A percentile compares a stretch with the other conserved stretches of the same genome.
phyloP scores from a whole-genome alignment of 306 rosid species.

The Gynostemma pentaphyllum region DNA sequence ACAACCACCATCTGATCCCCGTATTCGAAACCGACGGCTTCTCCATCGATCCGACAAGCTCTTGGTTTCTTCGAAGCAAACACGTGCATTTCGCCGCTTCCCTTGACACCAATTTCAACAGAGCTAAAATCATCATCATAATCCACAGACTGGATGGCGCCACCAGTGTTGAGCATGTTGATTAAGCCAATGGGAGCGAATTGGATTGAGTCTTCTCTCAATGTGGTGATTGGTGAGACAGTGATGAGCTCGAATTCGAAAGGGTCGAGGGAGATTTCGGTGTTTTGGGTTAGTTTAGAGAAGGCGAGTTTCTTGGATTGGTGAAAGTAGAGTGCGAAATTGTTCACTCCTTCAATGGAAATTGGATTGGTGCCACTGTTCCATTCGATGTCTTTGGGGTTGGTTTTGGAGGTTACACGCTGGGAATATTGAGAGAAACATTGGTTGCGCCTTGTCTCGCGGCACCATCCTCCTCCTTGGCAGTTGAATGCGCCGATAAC shows the following conservation, averaged over 20 bases:
- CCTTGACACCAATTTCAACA: constrained; percentile 48
- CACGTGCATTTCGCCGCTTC: constrained; percentile 66
- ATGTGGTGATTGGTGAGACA: constrained; percentile 43
- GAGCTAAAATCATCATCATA: constrained; percentile 24
- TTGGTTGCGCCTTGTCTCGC: constrained; percentile 58
- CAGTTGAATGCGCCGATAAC: constrained; percentile 87
- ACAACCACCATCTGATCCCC: constrained; percentile 41
- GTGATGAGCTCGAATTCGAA: constrained; percentile 81
- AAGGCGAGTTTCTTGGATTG: constrained; percentile 54
- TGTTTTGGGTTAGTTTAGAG: constrained; percentile 28
- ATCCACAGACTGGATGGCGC: constrained; percentile 52
- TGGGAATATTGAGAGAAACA: constrained; percentile 54
- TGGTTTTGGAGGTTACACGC: constrained; percentile 38
- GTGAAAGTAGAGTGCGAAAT: constrained; percentile 51
- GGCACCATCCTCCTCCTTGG: constrained; percentile 95
- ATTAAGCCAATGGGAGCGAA: constrained; percentile 81
- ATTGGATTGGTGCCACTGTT: constrained; percentile 47
- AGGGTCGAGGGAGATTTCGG: constrained; percentile 66
- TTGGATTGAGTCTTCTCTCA: constrained; percentile 26
- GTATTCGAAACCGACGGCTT: constrained; percentile 39
- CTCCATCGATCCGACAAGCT: constrained; percentile 41
- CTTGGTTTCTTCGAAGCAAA: constrained; percentile 58
- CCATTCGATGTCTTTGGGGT: constrained; percentile 72
- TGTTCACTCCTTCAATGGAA: constrained; percentile 31
- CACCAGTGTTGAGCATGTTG: constrained; percentile 84